These are phyloP conservation scores for Berberis vulgaris DNA, from an alignment of 164 flowering plant genomes.

Conservation along the genomic window DNA sequence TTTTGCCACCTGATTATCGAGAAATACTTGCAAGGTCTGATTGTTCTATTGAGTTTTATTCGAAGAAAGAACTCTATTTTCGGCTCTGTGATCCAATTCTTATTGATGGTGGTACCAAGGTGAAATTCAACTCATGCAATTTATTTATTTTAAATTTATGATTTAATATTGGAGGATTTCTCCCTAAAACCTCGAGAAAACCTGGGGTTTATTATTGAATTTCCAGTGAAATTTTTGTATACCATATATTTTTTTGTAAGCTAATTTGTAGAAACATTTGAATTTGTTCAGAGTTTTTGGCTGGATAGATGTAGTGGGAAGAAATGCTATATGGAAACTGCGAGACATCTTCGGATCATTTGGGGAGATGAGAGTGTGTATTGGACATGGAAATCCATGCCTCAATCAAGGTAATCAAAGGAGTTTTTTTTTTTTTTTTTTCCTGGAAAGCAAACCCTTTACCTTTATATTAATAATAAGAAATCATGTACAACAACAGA, in stretches of 20 bases:
- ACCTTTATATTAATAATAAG: too few species aligned
- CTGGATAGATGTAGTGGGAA: conserved; percentile 32
- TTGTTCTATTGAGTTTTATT: conserved; percentile 7
- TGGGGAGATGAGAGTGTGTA: conserved; percentile 32
- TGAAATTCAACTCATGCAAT: too few species aligned
- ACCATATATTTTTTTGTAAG: too few species aligned
- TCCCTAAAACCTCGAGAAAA: too few species aligned
- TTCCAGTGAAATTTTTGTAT: too few species aligned
- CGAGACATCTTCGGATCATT: conserved; percentile 35
- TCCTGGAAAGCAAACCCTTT: too few species aligned
- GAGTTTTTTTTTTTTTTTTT: too few species aligned
- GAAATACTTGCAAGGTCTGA: conserved; percentile 12
- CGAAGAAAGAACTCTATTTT: conserved; percentile 31
- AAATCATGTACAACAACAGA: too few species aligned
- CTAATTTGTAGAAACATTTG: too few species aligned
- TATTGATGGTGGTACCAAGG: conserved; percentile 17
- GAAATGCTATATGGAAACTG: conserved; percentile 29
- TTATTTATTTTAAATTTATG: too few species aligned
- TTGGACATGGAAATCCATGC: conserved; percentile 43
- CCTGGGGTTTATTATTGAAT: too few species aligned
- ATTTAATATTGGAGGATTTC: too few species aligned
- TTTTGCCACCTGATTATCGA: conserved; percentile 27
- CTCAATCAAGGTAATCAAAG: conserved; percentile 30
- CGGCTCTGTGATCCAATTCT: conserved; percentile 15
- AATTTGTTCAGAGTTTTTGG: conserved; percentile 24